Evolutionary conservation across 2,329 filamentous ascomycete species (phyloP).

Genomic region (Furcasterigmium furcatum): DNA sequence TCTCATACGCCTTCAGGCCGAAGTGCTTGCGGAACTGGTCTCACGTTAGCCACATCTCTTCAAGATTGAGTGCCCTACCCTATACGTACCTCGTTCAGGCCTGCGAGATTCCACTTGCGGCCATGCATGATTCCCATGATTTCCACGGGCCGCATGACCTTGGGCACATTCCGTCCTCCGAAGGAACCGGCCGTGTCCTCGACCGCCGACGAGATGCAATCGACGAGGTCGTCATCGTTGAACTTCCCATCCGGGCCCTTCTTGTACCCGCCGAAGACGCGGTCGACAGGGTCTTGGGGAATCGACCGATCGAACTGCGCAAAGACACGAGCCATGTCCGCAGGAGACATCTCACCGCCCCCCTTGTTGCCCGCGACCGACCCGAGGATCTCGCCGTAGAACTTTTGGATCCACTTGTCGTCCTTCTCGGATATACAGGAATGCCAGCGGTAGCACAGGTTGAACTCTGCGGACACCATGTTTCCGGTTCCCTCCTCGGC

Average conservation of each 20-base stretch:
- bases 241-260: constrained; percentile 67
- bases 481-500: constrained; percentile 75
- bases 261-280: constrained; percentile 64
- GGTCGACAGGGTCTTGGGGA: constrained; percentile 63
- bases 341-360: constrained; percentile 49
- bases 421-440: constrained; percentile 73
- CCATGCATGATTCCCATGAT: constrained; percentile 78
- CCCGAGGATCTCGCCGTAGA: constrained; percentile 59
- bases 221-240: constrained; percentile 71
- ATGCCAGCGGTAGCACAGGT: constrained; percentile 85
- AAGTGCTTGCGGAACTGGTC: constrained; percentile 72
- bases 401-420: constrained; percentile 74
- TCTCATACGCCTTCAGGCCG: constrained; percentile 69
- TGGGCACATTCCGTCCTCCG: constrained; percentile 70
- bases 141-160: constrained; percentile 71
- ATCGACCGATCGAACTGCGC: constrained; percentile 59
- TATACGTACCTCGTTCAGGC: constrained; percentile 61
- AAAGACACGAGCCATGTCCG: constrained; percentile 61
- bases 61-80: no score
- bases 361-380: constrained; percentile 43
- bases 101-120: constrained; percentile 72
- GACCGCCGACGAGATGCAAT: constrained; percentile 64
- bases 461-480: constrained; percentile 84
- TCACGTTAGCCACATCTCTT: no score
- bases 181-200: constrained; percentile 77